Evolutionary conservation across 2,329 filamentous ascomycete genomes (phyloP).

Genomic region (Rhexocercosporidium sp.): DNA sequence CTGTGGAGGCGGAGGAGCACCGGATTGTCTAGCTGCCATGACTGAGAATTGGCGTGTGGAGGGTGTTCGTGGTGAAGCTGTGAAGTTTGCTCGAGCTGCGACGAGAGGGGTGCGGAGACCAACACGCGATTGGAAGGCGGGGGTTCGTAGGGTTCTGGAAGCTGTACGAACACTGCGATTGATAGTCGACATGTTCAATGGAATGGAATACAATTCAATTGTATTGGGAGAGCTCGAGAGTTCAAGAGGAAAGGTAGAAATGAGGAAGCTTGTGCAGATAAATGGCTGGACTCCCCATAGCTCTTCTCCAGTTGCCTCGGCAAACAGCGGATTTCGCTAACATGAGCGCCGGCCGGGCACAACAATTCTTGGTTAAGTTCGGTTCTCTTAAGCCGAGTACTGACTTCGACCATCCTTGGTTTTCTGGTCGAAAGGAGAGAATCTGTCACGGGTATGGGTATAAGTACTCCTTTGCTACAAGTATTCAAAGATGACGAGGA

Average conservation of each 20-base stretch:
- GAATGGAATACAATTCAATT: neutral
- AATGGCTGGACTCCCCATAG: neutral
- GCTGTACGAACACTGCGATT: slow-evolving; percentile 41
- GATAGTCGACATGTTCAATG: slow-evolving; percentile 40
- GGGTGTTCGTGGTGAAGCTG: slow-evolving; percentile 30
- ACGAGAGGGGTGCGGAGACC: slow-evolving; percentile 39
- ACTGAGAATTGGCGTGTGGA: slow-evolving; percentile 43
- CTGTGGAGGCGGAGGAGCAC: slow-evolving; percentile 55
- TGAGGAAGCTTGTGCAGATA: neutral
- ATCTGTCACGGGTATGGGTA: neutral
- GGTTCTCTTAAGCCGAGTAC: slow-evolving; percentile 3
- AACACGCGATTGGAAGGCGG: slow-evolving; percentile 38
- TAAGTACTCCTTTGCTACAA: neutral
- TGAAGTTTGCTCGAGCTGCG: slow-evolving; percentile 30
- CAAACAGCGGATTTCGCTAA: neutral
- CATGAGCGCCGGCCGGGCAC: neutral
- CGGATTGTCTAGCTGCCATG: slow-evolving; percentile 44
- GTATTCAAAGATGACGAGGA: too few relatives aligned
- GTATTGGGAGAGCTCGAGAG: neutral
- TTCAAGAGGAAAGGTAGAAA: neutral
- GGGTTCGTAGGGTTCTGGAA: slow-evolving; percentile 37
- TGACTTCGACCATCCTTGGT: neutral
- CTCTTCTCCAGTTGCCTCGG: neutral
- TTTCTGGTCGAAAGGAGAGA: neutral
- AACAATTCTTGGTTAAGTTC: neutral